These are phyloP conservation scores for Naganishia friedmannii DNA, from an alignment of 768 basidiomycete genomes.

Conservation along the genomic window DNA sequence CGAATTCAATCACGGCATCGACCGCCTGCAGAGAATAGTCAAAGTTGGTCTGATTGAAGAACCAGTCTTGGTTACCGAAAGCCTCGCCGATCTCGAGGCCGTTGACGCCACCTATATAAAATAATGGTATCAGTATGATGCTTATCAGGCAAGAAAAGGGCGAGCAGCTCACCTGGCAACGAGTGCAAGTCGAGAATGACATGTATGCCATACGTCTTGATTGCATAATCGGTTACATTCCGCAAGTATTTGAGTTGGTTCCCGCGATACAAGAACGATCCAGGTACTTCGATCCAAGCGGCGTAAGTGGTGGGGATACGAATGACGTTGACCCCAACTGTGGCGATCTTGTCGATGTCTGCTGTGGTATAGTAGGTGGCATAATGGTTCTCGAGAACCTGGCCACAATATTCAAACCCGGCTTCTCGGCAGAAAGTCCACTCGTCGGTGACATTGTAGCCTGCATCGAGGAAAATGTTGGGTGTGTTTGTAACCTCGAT, in stretches of 20 bases:
- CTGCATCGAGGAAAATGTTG: background rate
- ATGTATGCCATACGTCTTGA: conserved; percentile 21
- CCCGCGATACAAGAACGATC: conserved; percentile 17
- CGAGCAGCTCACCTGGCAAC: conserved; percentile 16
- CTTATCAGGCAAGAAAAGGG: background rate
- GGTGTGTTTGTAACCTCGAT: conserved; percentile 22
- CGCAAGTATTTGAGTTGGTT: conserved; percentile 9
- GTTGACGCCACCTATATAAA: conserved; percentile 24
- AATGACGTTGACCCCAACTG: conserved; percentile 27
- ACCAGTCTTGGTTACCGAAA: conserved; percentile 7
- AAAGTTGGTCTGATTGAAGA: conserved; percentile 25
- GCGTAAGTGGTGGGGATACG: conserved; percentile 30
- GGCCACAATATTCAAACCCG: no score
- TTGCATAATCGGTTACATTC: conserved; percentile 27
- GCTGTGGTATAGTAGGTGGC: conserved; percentile 12
- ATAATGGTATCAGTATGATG: no score
- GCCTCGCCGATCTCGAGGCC: conserved; percentile 26
- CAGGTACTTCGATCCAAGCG: conserved; percentile 21
- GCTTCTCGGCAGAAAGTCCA: conserved; percentile 24
- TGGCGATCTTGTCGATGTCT: conserved; percentile 23
- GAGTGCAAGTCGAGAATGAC: conserved; percentile 23
- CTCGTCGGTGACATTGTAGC: conserved; percentile 9
- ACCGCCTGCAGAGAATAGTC: conserved; percentile 1
- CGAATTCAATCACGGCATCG: conserved; percentile 7
- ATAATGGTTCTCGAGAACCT: conserved; percentile 20